Conservation (phyloP, 1,284 basidiomycete species). For the Limonomyces culmigenus region DNA sequence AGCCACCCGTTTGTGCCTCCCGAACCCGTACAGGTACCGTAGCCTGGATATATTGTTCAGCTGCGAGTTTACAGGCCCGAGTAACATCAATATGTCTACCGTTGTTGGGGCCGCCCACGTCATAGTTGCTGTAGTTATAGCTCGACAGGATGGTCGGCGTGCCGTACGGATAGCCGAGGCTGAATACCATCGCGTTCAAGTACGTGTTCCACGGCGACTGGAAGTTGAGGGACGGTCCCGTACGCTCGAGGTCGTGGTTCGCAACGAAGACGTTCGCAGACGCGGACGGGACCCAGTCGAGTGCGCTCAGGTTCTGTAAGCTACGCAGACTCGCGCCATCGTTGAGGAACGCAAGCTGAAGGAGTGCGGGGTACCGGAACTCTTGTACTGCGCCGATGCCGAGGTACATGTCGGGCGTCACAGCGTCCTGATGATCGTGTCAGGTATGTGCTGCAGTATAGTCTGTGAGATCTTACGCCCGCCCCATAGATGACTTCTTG, state of each 20-base stretch:
- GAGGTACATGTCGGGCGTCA: conserved; percentile 22
- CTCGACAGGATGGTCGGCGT: conserved; percentile 47
- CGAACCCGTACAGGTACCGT: conserved; percentile 12
- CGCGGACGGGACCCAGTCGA: conserved; percentile 38
- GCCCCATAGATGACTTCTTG: conserved; percentile 20
- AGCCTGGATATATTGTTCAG: conserved; percentile 5
- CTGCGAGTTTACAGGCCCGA: background rate
- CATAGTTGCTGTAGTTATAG: conserved; percentile 32
- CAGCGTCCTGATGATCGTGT: conserved; percentile 30
- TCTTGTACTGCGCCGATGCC: conserved; percentile 15
- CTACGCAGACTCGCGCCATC: background rate
- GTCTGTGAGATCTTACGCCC: too few relatives aligned
- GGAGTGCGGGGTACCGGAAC: conserved; percentile 37
- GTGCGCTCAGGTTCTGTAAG: background rate
- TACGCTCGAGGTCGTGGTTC: conserved; percentile 58
- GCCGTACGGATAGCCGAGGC: conserved; percentile 49
- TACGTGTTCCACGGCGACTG: conserved; percentile 52
- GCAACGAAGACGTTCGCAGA: conserved; percentile 49
- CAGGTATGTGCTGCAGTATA: conserved; percentile 36
- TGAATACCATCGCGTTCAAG: conserved; percentile 41
- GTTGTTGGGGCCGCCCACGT: conserved; percentile 32
- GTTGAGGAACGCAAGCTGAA: conserved; percentile 13
- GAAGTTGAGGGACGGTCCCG: conserved; percentile 33
- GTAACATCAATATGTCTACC: conserved; percentile 9
- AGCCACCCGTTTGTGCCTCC: conserved; percentile 14